Evolutionary conservation across 2,329 filamentous ascomycete species (phyloP).

Genomic region (Aaosphaeria pasadenensis): DNA sequence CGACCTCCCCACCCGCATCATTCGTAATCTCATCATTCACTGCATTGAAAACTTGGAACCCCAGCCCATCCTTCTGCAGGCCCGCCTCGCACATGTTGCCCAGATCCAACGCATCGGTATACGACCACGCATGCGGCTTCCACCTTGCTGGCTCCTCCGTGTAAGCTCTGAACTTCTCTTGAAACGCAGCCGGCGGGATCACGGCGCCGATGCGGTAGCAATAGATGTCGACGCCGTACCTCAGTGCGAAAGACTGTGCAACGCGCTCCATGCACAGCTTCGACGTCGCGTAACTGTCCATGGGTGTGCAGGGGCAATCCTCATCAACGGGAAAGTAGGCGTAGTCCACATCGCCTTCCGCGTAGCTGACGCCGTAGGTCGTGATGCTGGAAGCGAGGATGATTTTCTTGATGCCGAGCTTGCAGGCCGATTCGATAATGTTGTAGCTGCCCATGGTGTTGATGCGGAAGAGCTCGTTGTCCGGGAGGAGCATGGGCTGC

Average conservation of each 20-base stretch:
- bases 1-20: constrained; percentile 21
- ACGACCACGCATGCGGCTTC: constrained; percentile 59
- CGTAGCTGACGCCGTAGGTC: constrained; percentile 59
- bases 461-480: constrained; percentile 55
- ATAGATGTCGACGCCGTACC: constrained; percentile 58
- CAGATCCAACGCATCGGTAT: constrained; percentile 59
- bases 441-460: constrained; percentile 48
- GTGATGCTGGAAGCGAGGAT: constrained; percentile 58
- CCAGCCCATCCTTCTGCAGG: constrained; percentile 53
- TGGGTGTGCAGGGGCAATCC: constrained; percentile 54
- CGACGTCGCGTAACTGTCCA: constrained; percentile 58
- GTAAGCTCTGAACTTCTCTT: constrained; percentile 47
- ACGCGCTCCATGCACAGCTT: constrained; percentile 59
- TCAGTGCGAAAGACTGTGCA: constrained; percentile 52
- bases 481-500: constrained; percentile 58
- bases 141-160: constrained; percentile 48
- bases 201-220: constrained; percentile 58
- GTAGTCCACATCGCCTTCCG: constrained; percentile 55
- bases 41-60: constrained; percentile 62
- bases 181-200: constrained; percentile 57
- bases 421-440: constrained; percentile 59
- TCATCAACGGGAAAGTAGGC: constrained; percentile 59
- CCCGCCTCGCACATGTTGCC: constrained; percentile 57
- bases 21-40: constrained; percentile 60
- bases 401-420: constrained; percentile 60